A percentile compares a stretch with the other conserved stretches of the same genome.
Evolutionary conservation across 2,329 filamentous ascomycete genomes (phyloP).

Genomic region (Scedosporium apiospermum): DNA sequence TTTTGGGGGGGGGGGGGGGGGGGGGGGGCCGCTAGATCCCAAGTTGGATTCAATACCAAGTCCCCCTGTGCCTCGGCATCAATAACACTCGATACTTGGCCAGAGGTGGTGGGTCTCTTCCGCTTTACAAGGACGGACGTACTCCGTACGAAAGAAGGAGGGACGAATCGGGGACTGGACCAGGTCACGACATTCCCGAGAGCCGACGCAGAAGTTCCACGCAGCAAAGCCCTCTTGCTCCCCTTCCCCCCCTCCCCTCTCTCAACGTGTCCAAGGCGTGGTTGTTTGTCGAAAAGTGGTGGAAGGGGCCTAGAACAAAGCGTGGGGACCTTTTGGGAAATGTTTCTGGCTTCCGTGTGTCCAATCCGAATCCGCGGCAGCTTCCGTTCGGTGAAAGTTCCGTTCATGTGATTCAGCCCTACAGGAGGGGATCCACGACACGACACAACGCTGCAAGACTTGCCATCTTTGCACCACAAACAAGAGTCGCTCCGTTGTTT

Average conservation of each 20-base stretch:
- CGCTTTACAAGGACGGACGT: neutral
- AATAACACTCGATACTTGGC: no score
- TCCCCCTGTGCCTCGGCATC: no score
- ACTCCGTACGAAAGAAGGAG: neutral
- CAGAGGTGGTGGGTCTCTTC: neutral
- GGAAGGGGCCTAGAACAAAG: no score
- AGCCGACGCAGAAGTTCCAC: neutral
- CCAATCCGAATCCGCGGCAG: neutral
- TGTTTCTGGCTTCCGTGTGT: neutral
- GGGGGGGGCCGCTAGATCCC: no score
- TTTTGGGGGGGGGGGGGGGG: no score
- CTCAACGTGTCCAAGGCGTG: neutral
- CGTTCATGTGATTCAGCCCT: constrained; percentile 6
- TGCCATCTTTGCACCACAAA: no score
- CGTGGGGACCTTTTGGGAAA: neutral
- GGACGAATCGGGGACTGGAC: neutral
- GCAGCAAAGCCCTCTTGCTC: neutral
- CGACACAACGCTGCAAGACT: neutral
- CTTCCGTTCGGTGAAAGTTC: neutral
- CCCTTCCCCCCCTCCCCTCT: neutral
- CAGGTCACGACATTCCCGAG: neutral
- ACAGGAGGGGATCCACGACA: neutral
- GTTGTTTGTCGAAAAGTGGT: neutral
- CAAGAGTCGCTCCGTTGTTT: no score
- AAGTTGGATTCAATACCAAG: no score